These are phyloP conservation scores for Apiospora marii DNA, from an alignment of 2,329 filamentous ascomycete species.

Conservation along the genomic window DNA sequence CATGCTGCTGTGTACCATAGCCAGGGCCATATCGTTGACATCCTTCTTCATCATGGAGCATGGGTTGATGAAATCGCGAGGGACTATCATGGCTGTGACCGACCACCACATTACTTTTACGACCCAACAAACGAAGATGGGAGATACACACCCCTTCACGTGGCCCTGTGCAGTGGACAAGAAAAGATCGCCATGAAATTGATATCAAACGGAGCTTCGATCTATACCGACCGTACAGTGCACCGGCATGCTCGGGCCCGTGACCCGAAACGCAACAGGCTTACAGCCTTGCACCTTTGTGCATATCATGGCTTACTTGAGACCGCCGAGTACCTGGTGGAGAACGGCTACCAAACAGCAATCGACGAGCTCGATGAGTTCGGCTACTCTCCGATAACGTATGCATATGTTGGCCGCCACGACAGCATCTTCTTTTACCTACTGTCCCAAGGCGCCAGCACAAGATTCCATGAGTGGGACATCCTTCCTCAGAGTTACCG, in stretches of 20 bases:
- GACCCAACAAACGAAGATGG: neutral
- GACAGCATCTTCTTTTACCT: neutral
- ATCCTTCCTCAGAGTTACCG: neutral
- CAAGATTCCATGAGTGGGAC: neutral
- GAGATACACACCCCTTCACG: neutral
- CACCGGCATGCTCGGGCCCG: neutral
- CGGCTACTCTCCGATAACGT: neutral
- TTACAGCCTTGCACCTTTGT: neutral
- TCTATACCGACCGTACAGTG: neutral
- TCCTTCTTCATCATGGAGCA: neutral
- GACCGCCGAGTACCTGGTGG: neutral
- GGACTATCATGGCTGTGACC: neutral
- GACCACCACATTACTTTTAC: neutral
- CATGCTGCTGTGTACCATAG: neutral
- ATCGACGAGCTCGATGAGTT: neutral
- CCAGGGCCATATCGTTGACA: neutral
- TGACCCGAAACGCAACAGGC: neutral
- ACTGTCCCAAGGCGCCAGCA: neutral
- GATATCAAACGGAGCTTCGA: neutral
- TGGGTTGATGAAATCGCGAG: neutral
- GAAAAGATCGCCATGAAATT: neutral
- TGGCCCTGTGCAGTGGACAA: neutral
- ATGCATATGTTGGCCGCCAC: neutral
- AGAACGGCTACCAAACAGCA: neutral
- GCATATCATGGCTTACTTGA: neutral